phyloP scores from a whole-genome alignment of 2,329 filamentous ascomycete species.

The Fusarium penzigii region DNA sequence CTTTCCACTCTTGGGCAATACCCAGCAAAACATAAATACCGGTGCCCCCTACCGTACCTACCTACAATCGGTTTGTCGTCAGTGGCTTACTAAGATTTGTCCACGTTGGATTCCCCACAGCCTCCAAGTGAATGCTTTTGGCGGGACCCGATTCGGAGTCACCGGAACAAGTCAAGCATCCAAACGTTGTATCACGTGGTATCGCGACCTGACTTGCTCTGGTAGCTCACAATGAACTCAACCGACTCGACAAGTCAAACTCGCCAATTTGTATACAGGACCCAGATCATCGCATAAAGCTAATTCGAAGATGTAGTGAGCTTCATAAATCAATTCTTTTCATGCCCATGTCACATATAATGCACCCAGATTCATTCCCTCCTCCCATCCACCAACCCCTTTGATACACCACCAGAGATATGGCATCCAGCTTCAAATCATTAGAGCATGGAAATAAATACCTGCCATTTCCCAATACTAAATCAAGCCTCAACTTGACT shows the following conservation, averaged over 20 bases:
- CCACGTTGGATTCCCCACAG: neutral
- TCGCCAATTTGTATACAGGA: too few relatives aligned
- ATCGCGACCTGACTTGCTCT: too few relatives aligned
- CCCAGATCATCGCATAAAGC: too few relatives aligned
- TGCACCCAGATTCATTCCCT: neutral
- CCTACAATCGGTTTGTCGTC: neutral
- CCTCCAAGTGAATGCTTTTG: too few relatives aligned
- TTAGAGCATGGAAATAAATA: conserved; percentile 30
- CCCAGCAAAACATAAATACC: too few relatives aligned
- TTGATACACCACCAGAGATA: conserved; percentile 17
- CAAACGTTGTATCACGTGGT: too few relatives aligned
- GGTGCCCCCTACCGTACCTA: too few relatives aligned
- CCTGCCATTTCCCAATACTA: conserved; percentile 22
- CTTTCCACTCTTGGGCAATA: too few relatives aligned
- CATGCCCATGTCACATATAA: neutral
- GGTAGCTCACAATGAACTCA: too few relatives aligned
- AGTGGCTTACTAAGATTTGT: neutral
- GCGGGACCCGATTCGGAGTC: neutral
- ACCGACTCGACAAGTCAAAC: too few relatives aligned
- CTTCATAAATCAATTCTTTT: neutral
- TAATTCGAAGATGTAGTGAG: neutral
- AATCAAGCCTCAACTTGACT: conserved; percentile 6
- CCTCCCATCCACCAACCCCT: neutral
- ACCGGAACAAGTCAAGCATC: neutral
- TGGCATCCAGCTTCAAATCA: conserved; percentile 30